Evolutionary conservation across 176 grass and related monocot species (phyloP).

Genomic region (Oryza nivara): DNA sequence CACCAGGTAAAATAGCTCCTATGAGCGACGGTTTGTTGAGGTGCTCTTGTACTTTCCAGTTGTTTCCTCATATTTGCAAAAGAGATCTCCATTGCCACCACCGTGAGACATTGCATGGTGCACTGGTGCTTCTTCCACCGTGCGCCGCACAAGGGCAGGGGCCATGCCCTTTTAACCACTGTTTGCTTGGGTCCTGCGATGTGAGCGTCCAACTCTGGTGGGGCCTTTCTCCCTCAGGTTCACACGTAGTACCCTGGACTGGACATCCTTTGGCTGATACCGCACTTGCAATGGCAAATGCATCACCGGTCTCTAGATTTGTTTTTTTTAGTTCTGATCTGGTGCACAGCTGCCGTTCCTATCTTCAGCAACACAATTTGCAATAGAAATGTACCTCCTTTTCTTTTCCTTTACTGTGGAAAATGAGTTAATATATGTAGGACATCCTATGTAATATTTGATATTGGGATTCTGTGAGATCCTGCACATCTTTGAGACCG

Average conservation of each 20-base stretch:
- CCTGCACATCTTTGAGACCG: background rate
- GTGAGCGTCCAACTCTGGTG: constrained; percentile 60
- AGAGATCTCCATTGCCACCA: constrained; percentile 52
- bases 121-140: constrained; percentile 55
- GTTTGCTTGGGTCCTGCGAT: constrained; percentile 56
- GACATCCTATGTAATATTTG: constrained; percentile 3
- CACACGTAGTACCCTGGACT: constrained; percentile 39
- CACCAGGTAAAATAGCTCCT: constrained; percentile 41
- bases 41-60: constrained; percentile 55
- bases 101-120: constrained; percentile 53
- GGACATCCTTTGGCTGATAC: constrained; percentile 33
- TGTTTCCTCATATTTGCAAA: constrained; percentile 44
- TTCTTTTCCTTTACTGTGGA: background rate
- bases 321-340: constrained; percentile 20
- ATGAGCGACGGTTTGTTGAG: constrained; percentile 39
- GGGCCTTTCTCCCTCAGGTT: constrained; percentile 32
- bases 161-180: constrained; percentile 38
- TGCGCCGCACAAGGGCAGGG: constrained; percentile 15
- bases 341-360: constrained; percentile 11
- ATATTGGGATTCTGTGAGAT: background rate
- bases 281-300: constrained; percentile 30
- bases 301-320: constrained; percentile 33
- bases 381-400: background rate
- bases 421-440: background rate
- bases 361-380: constrained; percentile 22